A percentile compares a stretch with the other conserved stretches of the same genome.
phyloP scores from a whole-genome alignment of 2,329 filamentous ascomycete species.

The Fusarium redolens region DNA sequence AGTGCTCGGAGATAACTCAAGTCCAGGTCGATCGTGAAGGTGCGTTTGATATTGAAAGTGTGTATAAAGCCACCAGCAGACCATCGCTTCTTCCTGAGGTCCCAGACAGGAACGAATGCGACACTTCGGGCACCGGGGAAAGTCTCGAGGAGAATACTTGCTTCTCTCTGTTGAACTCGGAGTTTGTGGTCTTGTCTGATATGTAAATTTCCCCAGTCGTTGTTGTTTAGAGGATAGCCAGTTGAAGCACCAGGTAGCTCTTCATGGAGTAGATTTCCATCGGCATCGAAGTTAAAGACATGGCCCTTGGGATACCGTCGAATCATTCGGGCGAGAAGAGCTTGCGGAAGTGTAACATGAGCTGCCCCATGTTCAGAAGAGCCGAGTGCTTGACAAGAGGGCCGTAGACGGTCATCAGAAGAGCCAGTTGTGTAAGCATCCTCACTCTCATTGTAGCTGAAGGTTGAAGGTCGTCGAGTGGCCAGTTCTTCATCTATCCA shows the following conservation, averaged over 20 bases:
- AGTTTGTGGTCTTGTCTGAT: background rate
- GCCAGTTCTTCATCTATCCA: conserved; percentile 14
- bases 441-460: conserved; percentile 18
- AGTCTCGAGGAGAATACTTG: conserved; percentile 45
- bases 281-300: conserved; percentile 57
- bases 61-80: conserved; percentile 63
- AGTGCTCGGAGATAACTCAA: conserved; percentile 64
- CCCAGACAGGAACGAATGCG: conserved; percentile 62
- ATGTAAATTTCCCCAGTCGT: background rate
- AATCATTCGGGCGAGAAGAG: conserved; percentile 55
- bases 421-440: conserved; percentile 18
- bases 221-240: accelerated
- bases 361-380: conserved; percentile 12
- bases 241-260: conserved; percentile 45
- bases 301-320: conserved; percentile 58
- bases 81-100: conserved; percentile 58
- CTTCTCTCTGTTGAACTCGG: conserved; percentile 31
- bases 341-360: conserved; percentile 49
- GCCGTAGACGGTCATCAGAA: conserved; percentile 17
- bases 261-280: conserved; percentile 50
- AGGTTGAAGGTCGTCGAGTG: conserved; percentile 14
- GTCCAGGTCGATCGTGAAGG: conserved; percentile 60
- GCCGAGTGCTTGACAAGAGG: conserved; percentile 21
- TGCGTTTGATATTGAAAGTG: conserved; percentile 56
- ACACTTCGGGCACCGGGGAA: conserved; percentile 60